Evolutionary conservation across 2,329 filamentous ascomycete species (phyloP).

Genomic region (Aspergillus sp.): DNA sequence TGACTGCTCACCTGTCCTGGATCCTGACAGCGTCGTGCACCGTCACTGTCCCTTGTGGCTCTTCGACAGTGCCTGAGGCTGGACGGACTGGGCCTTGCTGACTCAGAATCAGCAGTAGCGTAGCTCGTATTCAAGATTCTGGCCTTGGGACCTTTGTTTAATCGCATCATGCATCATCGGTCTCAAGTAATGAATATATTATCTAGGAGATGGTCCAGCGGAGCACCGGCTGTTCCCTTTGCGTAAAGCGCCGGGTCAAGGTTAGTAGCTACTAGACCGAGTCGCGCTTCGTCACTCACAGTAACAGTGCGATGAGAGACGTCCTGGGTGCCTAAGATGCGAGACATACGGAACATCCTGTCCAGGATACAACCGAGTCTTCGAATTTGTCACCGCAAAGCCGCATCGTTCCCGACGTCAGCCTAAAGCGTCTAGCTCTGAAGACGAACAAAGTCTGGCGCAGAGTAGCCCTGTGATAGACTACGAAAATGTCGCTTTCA

Average conservation of each 20-base stretch:
- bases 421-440: not conserved
- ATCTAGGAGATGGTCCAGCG: conserved; percentile 23
- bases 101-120: not conserved
- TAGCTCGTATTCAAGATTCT: not conserved
- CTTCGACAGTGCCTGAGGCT: not conserved
- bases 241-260: conserved; percentile 30
- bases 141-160: not conserved
- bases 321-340: conserved; percentile 33
- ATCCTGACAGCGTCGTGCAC: not conserved
- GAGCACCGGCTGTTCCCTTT: conserved; percentile 28
- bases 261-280: conserved; percentile 10
- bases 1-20: not conserved
- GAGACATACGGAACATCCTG: conserved; percentile 34
- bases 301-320: conserved; percentile 34
- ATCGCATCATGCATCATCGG: not conserved
- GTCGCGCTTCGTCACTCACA: not conserved
- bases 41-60: conserved; percentile 1
- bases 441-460: not conserved
- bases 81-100: not conserved
- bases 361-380: conserved; percentile 34
- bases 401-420: conserved; percentile 24
- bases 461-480: not conserved
- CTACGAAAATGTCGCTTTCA: not conserved
- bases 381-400: conserved; percentile 36
- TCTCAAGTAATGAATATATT: not conserved